Base-by-base conservation (phyloP, 768 basidiomycete species). In the Pisolithus tinctorius region DNA sequence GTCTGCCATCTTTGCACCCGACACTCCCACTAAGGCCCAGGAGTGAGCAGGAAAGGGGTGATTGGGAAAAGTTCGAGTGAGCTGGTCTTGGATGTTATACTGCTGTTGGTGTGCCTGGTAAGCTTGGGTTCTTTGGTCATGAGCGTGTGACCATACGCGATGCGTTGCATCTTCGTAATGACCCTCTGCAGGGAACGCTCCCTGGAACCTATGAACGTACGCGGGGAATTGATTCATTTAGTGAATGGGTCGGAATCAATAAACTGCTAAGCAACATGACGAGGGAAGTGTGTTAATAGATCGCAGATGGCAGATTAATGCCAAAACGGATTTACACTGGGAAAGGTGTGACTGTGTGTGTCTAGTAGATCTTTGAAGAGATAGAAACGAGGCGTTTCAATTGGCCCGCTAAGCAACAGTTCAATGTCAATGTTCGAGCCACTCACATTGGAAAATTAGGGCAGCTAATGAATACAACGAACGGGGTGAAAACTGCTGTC, bases 1-100 rank as follows among this genome's bases (percentile, higher is more conserved):
- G 48, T 58, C 42, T n/a, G 59, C 23, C 34, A 53, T 41, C 23
- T 56, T 47, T 53, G 63, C 56, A 44, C 46, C 48, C n/a, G 47
- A 9, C 31, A 36, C 10, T 17, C 17, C 25, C 9, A 36, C n/a
- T 34, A 25, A 8, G 31, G 9, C 29, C 20, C 6, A 11, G 30
- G 27, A n/a, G 45, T 45, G 41, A 45, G 29, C 45, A 30, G 45
- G 20, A 27, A 27, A 44, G 25, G 16, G 43, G 43, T 29, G 23
- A 26, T 13, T 26, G 3, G 16, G 10, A 9, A 9, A 4, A 44
- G 43, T 5, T 29, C 25, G 20, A 13, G 16, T 23, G 25, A 26
- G 29, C 25, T 44, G 43, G 17, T 27, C 26, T 29, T 44, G 43
- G 43, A 13, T 4, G 25, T 16, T n/a, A 27, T 29, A 29, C 27